Base-by-base conservation (phyloP, 441 rosid species). In the Pelargonium australe region DNA sequence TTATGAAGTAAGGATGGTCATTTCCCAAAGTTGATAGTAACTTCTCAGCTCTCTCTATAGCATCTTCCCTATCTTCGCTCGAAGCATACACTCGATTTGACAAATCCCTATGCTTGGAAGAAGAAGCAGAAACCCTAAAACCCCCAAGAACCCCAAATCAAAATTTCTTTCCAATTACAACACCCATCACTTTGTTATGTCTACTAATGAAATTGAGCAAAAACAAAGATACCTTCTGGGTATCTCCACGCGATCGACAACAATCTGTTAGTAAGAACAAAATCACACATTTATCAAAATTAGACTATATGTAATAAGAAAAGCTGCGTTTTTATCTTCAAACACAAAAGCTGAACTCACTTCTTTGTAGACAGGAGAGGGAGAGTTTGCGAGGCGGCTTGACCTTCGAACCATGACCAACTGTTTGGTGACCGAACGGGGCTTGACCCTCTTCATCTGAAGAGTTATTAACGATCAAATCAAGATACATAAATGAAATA, bases 391-490 rank as follows among this genome's bases (percentile, higher is more conserved):
- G 55, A 86, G 76, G n/a, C 91, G 96, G 68, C 80, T 76, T 1
- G 96, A 90, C 79, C 91, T 74, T 76, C 96, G 73, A 55, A 90
- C 83, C 58, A 73, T 71, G 57, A 82, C 86, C 71, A 75, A 25
- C 73, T 84, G 79, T 53, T 82, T 84, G 79, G 78, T 78, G 23
- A 58, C 69, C 0, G 73, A 75, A 8, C 80, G 74, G 63, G 79
- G 77, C 69, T 70, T 78, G 19, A 55, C 63, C 68, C 71, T 70
- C 78, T 84, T 86, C 73, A 71, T 76, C 93, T 90, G 82, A 53
- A 1, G 3, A 1, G 41, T 12, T 8, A 31, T 31, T 8, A 71
- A 63, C 28, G 2, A 51, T 45, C 51, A 45, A 5, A 51, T 31
- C 37, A 31, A 31, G 4, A 31, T 31, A 31, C 37, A 4, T 2